Percentiles rank a stretch among this genome's conserved stretches.
Evolutionary conservation across 2,329 filamentous ascomycete genomes (phyloP).

Genomic region (Botryotinia globosa): DNA sequence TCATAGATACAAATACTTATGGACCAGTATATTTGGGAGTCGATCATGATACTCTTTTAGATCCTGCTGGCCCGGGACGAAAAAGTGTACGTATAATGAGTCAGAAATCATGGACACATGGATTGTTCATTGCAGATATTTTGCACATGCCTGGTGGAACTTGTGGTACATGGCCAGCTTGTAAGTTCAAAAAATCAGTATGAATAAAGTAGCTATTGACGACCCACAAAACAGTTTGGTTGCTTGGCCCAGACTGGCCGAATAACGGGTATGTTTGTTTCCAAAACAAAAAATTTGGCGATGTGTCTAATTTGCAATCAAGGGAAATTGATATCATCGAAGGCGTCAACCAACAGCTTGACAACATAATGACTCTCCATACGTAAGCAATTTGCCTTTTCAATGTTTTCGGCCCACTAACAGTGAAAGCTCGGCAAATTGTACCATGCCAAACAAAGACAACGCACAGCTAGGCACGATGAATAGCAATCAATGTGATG

Average conservation of each 20-base stretch:
- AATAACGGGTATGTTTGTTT: constrained; percentile 6
- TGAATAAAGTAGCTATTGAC: not conserved
- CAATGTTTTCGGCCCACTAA: not conserved
- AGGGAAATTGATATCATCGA: constrained; percentile 20
- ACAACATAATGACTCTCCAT: constrained; percentile 16
- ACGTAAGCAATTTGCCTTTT: not conserved
- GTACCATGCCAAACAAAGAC: constrained; percentile 1
- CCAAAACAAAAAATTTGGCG: too few relatives aligned
- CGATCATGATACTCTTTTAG: not conserved
- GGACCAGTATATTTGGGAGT: not conserved
- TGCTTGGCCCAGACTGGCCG: constrained; percentile 16
- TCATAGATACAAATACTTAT: not conserved
- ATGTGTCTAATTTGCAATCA: not conserved
- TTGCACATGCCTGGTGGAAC: constrained; percentile 64
- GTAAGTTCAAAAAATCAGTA: constrained; percentile 22
- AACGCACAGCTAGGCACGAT: constrained; percentile 6
- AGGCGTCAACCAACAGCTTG: constrained; percentile 4
- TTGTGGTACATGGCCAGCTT: constrained; percentile 69
- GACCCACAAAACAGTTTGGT: constrained; percentile 1
- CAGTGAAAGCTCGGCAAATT: constrained; percentile 9
- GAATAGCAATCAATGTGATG: constrained; percentile 13
- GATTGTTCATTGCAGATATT: constrained; percentile 65
- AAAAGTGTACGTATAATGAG: constrained; percentile 64
- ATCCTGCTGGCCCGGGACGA: constrained; percentile 30
- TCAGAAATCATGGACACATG: constrained; percentile 59